These are phyloP conservation scores for Cladobotryum protrusum DNA, from an alignment of 2,329 filamentous ascomycete genomes.

Conservation along the genomic window DNA sequence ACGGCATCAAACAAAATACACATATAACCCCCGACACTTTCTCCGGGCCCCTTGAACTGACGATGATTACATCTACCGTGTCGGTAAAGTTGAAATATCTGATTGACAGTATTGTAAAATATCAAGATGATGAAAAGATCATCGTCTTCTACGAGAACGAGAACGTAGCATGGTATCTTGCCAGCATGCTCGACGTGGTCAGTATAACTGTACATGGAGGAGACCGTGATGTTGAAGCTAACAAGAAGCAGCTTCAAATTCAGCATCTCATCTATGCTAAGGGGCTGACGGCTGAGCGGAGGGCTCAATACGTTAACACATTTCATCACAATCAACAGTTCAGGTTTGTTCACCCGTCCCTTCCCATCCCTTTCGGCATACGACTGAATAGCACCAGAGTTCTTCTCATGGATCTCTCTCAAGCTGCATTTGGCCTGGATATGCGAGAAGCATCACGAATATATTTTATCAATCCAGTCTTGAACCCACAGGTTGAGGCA, in stretches of 20 bases:
- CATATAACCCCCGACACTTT: conserved; percentile 19
- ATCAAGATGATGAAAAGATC: conserved; percentile 73
- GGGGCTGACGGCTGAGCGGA: conserved; percentile 51
- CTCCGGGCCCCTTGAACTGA: conserved; percentile 46
- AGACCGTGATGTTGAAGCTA: not conserved
- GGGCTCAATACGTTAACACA: conserved; percentile 68
- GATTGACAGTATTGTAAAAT: conserved; percentile 61
- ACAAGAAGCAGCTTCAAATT: conserved; percentile 42
- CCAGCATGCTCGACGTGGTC: conserved; percentile 70
- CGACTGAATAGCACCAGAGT: conserved; percentile 41
- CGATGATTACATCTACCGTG: conserved; percentile 67
- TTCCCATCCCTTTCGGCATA: too few species aligned
- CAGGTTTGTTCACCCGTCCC: conserved; percentile 30
- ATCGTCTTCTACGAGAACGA: conserved; percentile 89
- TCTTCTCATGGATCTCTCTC: conserved; percentile 83
- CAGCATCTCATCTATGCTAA: conserved; percentile 63
- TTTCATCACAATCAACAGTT: conserved; percentile 68
- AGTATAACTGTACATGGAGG: conserved; percentile 18
- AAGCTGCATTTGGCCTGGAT: conserved; percentile 83
- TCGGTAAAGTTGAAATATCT: conserved; percentile 87
- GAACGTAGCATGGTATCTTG: conserved; percentile 80
- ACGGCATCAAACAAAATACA: conserved; percentile 17
- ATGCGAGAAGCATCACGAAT: conserved; percentile 77
- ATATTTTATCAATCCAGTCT: conserved; percentile 83
- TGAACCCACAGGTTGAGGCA: conserved; percentile 77